phyloP scores from a whole-genome alignment of 2,329 filamentous ascomycete genomes.

The Claviceps lovelessii region DNA sequence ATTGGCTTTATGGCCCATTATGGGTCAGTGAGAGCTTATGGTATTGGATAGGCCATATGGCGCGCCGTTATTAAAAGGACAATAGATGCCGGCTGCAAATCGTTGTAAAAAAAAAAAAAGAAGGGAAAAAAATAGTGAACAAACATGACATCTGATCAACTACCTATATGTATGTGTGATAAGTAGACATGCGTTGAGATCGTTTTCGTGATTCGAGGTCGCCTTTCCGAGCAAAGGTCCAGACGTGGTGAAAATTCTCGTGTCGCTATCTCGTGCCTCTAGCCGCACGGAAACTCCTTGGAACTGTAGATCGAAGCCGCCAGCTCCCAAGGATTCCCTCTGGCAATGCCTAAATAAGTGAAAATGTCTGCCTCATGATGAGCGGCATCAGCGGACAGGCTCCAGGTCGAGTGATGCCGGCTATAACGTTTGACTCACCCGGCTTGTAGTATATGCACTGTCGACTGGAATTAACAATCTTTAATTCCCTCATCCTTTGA shows the following conservation, averaged over 20 bases:
- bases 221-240: not conserved
- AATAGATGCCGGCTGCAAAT: not conserved
- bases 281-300: constrained; percentile 2
- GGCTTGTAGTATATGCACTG: constrained; percentile 64
- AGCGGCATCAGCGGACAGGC: not conserved
- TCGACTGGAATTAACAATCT: constrained; percentile 34
- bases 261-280: not conserved
- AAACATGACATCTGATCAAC: not conserved
- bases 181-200: not conserved
- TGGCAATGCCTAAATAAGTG: constrained; percentile 49
- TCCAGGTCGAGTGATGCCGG: not conserved
- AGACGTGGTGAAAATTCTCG: not conserved
- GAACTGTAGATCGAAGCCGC: constrained; percentile 44
- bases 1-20: not conserved
- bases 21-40: not conserved
- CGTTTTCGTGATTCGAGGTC: not conserved
- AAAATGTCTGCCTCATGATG: constrained; percentile 39
- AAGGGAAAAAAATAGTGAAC: not conserved
- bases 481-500: constrained; percentile 44
- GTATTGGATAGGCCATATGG: not conserved
- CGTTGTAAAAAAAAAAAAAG: not conserved
- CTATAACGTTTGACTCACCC: constrained; percentile 29
- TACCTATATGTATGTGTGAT: not conserved
- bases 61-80: constrained; percentile 3
- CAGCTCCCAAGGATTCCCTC: constrained; percentile 47